Evolutionary conservation across 164 flowering plant genomes (phyloP).

Genomic region (Paratinospora sagittata): DNA sequence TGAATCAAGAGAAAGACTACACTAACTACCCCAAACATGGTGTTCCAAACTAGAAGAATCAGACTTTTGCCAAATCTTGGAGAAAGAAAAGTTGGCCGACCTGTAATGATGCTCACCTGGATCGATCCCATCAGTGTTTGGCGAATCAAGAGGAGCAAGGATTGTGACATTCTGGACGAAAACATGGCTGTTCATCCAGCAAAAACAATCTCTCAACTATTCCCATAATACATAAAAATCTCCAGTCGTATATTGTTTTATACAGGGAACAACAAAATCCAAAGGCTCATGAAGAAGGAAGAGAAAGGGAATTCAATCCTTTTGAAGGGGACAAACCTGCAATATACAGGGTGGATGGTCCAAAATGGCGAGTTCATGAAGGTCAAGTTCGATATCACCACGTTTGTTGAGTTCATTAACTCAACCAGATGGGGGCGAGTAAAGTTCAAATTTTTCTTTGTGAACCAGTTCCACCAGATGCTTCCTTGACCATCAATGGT

Average conservation of each 20-base stretch:
- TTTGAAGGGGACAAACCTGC: slow-evolving; percentile 52
- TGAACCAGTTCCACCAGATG: slow-evolving; percentile 67
- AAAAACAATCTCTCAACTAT: slow-evolving; percentile 31
- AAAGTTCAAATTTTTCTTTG: slow-evolving; percentile 32
- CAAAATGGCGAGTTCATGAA: slow-evolving; percentile 72
- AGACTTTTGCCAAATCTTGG: neutral
- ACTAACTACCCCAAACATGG: neutral
- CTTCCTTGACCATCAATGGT: slow-evolving; percentile 77
- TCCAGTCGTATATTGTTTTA: slow-evolving; percentile 20
- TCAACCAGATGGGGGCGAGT: slow-evolving; percentile 77
- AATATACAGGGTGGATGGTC: slow-evolving; percentile 79
- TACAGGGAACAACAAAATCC: slow-evolving; percentile 9
- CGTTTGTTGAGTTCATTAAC: slow-evolving; percentile 47
- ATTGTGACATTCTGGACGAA: slow-evolving; percentile 49
- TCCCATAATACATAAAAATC: slow-evolving; percentile 23
- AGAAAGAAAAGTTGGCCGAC: slow-evolving; percentile 11
- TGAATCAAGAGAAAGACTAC: neutral
- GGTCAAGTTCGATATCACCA: slow-evolving; percentile 63
- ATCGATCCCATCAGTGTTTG: slow-evolving; percentile 70
- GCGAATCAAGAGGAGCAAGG: slow-evolving; percentile 65
- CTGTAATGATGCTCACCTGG: slow-evolving; percentile 46
- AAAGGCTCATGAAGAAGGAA: slow-evolving; percentile 16
- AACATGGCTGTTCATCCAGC: slow-evolving; percentile 46
- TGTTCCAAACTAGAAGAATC: neutral
- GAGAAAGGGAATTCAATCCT: slow-evolving; percentile 13